Evolutionary conservation across 2,329 filamentous ascomycete genomes (phyloP), one percentile per base, ranked within the genome.

Genomic region (Furcasterigmium furcatum): DNA sequence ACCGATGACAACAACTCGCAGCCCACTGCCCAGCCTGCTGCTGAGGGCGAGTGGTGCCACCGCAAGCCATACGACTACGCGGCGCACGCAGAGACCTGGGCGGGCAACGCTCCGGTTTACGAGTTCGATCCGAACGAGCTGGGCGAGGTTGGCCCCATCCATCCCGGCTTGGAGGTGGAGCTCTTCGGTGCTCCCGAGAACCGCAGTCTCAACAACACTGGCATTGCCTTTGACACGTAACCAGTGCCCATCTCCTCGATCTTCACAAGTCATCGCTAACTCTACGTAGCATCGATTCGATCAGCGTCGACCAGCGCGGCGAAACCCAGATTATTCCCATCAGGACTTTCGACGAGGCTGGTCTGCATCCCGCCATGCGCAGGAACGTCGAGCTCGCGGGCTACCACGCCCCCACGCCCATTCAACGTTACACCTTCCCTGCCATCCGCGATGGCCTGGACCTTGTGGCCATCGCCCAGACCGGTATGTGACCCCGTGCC

Each of bases 381-480:
- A 74, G 85, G 52, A 99, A 97, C 54, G 77, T 96, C 34, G 61
- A 80, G 49, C 73, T 91, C 3, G 84, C 82, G 50, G 78, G 82
- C 1, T 97, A 95, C 59, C 63, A 70, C 0, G 59, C 68, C 1
- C 90, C 91, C 0, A 97, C 94, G 0, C 88, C 91, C 0, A 94
- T 99, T 30, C 94, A 99, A 62, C 80, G 82, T 18, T 96, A 88
- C 62, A 84, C 83, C 5, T 80, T 97, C 24, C 91, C 94, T 0
- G 84, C 91, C 0, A 84, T 97, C 36, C 68, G 88, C 19, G 71
- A 78, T 41, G 87, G 87, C 2, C 74, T 87, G 54, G 94, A 99
- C 65, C 73, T 97, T 24, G 88, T 97, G 53, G 91, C 85, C 3
- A 82, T 94, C 57, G 91, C 94, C 9, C 92, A 97, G 68, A 99